A percentile compares a stretch with the other conserved stretches of the same genome.
Evolutionary conservation across 2,329 filamentous ascomycete species (phyloP).

Genomic region (Pseudogymnoascus sp.): DNA sequence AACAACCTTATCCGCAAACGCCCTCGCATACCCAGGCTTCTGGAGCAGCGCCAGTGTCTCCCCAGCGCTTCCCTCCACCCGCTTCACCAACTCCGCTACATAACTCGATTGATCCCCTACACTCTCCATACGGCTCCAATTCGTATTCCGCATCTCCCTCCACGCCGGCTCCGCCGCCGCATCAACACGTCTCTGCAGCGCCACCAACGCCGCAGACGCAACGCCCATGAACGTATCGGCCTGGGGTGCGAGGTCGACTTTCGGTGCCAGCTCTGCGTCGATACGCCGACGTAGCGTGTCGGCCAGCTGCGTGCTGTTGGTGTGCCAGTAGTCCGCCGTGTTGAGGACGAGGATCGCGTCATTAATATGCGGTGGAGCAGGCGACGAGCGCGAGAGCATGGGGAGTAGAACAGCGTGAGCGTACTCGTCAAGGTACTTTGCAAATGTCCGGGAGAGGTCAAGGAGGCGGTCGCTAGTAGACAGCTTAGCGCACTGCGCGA

Average conservation of each 20-base stretch:
- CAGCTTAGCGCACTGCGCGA: slow-evolving; percentile 92
- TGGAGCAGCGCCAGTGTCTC: slow-evolving; percentile 71
- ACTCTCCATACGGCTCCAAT: slow-evolving; percentile 88
- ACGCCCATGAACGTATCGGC: slow-evolving; percentile 94
- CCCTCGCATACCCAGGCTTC: slow-evolving; percentile 88
- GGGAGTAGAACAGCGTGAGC: slow-evolving; percentile 83
- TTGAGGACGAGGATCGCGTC: slow-evolving; percentile 84
- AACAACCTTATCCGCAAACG: slow-evolving; percentile 93
- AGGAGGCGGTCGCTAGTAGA: slow-evolving; percentile 83
- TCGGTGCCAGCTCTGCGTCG: slow-evolving; percentile 64
- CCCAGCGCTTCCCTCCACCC: slow-evolving; percentile 60
- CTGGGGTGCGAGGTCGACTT: slow-evolving; percentile 84
- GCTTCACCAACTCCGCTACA: slow-evolving; percentile 69
- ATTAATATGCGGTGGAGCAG: slow-evolving; percentile 44
- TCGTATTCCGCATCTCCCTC: slow-evolving; percentile 95
- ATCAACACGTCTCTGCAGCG: slow-evolving; percentile 78
- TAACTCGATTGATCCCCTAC: slow-evolving; percentile 93
- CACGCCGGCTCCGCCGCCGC: slow-evolving; percentile 75
- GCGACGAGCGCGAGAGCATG: slow-evolving; percentile 47
- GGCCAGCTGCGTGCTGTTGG: slow-evolving; percentile 85
- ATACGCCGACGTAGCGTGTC: slow-evolving; percentile 90
- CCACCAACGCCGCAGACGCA: slow-evolving; percentile 75
- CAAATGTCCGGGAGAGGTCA: slow-evolving; percentile 76
- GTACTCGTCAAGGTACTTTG: slow-evolving; percentile 91
- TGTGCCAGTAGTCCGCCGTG: slow-evolving; percentile 95